Percentiles rank a stretch among this genome's conserved stretches.
These are phyloP conservation scores for Alternaria arbusti DNA, from an alignment of 2,329 filamentous ascomycete genomes.

Conservation along the genomic window DNA sequence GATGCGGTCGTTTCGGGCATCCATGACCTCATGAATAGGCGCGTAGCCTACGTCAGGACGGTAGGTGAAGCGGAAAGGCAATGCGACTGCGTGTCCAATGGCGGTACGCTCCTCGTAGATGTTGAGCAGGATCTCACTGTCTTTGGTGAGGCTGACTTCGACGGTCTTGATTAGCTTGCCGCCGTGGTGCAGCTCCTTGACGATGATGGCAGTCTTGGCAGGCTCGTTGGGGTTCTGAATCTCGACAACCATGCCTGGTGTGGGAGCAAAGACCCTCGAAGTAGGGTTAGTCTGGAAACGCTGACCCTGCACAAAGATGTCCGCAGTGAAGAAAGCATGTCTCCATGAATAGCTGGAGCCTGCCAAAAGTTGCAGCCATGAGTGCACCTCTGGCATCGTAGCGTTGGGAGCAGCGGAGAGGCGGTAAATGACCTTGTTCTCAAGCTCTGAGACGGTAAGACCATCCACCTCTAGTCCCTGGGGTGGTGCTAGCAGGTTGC, in stretches of 20 bases:
- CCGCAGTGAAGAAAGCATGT: conserved; percentile 90
- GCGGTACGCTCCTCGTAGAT: conserved; percentile 94
- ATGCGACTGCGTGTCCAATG: conserved; percentile 77
- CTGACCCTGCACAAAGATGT: conserved; percentile 92
- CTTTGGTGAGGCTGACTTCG: conserved; percentile 76
- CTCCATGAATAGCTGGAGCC: conserved; percentile 89
- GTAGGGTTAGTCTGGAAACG: conserved; percentile 98
- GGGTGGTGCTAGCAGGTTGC: conserved; percentile 75
- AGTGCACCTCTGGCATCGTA: conserved; percentile 76
- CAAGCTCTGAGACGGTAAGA: conserved; percentile 80
- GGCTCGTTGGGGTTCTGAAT: conserved; percentile 82
- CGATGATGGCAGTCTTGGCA: conserved; percentile 80
- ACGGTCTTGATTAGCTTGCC: conserved; percentile 89
- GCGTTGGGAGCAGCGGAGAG: conserved; percentile 77
- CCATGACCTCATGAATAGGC: conserved; percentile 97
- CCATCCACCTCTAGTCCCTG: conserved; percentile 77
- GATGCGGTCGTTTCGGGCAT: conserved; percentile 93
- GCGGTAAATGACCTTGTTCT: conserved; percentile 81
- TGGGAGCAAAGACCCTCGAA: conserved; percentile 86
- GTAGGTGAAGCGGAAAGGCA: conserved; percentile 90
- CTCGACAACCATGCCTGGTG: conserved; percentile 87
- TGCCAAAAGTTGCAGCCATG: conserved; percentile 88
- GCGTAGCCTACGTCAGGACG: conserved; percentile 95
- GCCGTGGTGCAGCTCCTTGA: conserved; percentile 85
- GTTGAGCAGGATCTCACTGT: conserved; percentile 83